Evolutionary conservation across 176 grass and related monocot species (phyloP), one percentile per base, ranked within the genome.

Genomic region (Typha latifolia): DNA sequence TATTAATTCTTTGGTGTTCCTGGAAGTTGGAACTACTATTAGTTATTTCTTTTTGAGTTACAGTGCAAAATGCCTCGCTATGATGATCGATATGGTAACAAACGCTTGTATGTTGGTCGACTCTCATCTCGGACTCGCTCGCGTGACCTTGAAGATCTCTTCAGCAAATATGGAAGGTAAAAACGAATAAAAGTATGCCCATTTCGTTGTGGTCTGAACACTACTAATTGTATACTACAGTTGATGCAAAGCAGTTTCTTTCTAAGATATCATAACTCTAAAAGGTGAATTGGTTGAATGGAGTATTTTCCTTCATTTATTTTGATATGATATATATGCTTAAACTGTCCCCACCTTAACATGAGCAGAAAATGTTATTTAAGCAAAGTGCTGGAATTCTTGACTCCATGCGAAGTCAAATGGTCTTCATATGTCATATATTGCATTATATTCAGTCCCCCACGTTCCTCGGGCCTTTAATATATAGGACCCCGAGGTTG

Each of bases 81-180:
- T 23, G 94, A 99, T 72, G 89, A 93, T 43, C 83, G 84, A 14
- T 74, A 87, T 72, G 94, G 81, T 61, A 82, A 43, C 56, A 81
- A 86, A 2, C 86, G 94, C 62, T 63, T 99, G 79, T 99, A 99
- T 49, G 94, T 99, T 37, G 94, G 94, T 20, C 82, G 86, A 67
- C 22, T 99, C 71, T 82, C 86, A 9, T 73, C 89, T 18, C 86
- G 84, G 14, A 93, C 89, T 51, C 83, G 94, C 63, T 87, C 94
- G 0, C 83, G 94, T 0, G 94, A 99, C 67, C 70, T 99, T 16
- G 94, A 99, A 76, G 88, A 90, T 50, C 73, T 93, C 65, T 99
- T 99, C 68, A 72, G 86, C 74, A 74, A 79, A 82, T 99, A 99
- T 82, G 94, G 94, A 86, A 99, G 94, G 94, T 96, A 87, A 74